phyloP scores from a whole-genome alignment of 2,329 filamentous ascomycete species.

The Massarina eburnea region DNA sequence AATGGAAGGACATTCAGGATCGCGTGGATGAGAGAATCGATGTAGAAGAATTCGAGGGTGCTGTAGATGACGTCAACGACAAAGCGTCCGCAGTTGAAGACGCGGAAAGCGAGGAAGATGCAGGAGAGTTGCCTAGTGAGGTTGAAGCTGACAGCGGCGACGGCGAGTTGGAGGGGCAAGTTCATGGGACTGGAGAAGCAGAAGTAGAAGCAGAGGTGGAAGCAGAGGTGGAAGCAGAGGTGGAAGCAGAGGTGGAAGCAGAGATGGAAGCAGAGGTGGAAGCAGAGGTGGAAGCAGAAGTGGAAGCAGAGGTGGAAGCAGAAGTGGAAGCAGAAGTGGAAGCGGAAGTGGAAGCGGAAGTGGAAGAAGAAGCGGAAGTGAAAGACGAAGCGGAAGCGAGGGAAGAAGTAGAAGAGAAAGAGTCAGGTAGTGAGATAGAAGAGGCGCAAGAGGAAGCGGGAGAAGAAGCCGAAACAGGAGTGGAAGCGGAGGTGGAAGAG shows the following conservation, averaged over 20 bases:
- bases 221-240: not conserved
- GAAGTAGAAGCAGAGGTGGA: not conserved
- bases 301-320: not conserved
- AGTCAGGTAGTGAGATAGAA: not conserved
- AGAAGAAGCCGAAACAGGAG: no score
- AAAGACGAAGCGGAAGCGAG: conserved; percentile 4
- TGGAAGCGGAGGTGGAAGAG: not conserved
- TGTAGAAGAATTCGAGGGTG: conserved; percentile 19
- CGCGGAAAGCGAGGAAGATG: not conserved
- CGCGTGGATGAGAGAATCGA: conserved; percentile 35
- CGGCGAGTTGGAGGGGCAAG: no score
- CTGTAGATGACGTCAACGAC: conserved; percentile 20
- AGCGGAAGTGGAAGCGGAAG: no score
- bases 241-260: not conserved
- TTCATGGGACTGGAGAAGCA: no score
- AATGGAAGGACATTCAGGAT: conserved; percentile 36
- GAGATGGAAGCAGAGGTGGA: conserved; percentile 1
- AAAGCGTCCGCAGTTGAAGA: conserved; percentile 4
- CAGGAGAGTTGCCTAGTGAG: conserved; percentile 1
- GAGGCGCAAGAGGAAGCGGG: not conserved
- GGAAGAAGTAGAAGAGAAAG: not conserved
- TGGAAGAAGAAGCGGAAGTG: not conserved
- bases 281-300: not conserved
- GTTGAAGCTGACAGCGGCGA: not conserved
- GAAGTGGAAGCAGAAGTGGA: not conserved